A percentile compares a stretch with the other conserved stretches of the same genome.
Evolutionary conservation across 2,329 filamentous ascomycete genomes (phyloP).

Genomic region (Neonectria neomacrospora): DNA sequence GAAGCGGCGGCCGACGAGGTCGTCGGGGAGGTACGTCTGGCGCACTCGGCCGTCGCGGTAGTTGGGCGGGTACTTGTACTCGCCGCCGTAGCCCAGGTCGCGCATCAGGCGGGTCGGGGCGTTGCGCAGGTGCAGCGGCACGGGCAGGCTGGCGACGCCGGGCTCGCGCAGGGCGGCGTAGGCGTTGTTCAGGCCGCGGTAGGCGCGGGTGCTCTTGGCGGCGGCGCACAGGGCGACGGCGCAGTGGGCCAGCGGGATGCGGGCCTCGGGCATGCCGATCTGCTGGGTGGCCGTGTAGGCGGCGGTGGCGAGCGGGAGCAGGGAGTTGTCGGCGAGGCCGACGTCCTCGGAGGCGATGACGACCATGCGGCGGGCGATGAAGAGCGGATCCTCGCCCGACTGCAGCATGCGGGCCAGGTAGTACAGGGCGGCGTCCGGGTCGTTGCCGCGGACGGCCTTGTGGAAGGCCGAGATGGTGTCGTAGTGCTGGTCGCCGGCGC

Average conservation of each 20-base stretch:
- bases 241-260: slow-evolving; percentile 91
- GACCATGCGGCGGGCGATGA: slow-evolving; percentile 90
- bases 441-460: slow-evolving; percentile 90
- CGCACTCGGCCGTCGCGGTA: slow-evolving; percentile 83
- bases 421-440: slow-evolving; percentile 90
- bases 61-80: slow-evolving; percentile 97
- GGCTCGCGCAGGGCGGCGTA: slow-evolving; percentile 83
- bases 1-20: slow-evolving; percentile 76
- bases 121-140: slow-evolving; percentile 90
- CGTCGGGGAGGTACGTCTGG: slow-evolving; percentile 91
- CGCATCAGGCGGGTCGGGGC: slow-evolving; percentile 94
- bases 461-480: slow-evolving; percentile 97
- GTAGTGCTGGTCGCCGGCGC: slow-evolving; percentile 95
- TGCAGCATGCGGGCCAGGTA: slow-evolving; percentile 97
- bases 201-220: slow-evolving; percentile 88
- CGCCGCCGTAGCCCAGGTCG: slow-evolving; percentile 87
- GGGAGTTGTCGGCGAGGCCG: slow-evolving; percentile 85
- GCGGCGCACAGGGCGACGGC: slow-evolving; percentile 83
- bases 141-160: slow-evolving; percentile 81
- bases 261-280: slow-evolving; percentile 93
- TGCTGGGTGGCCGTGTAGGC: slow-evolving; percentile 90
- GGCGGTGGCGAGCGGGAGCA: slow-evolving; percentile 86
- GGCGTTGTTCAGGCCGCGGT: slow-evolving; percentile 83
- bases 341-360: slow-evolving; percentile 96
- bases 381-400: slow-evolving; percentile 92